A percentile compares a stretch with the other conserved stretches of the same genome.
Conservation (phyloP, 768 basidiomycete species). For the Tephrocybe sp. region DNA sequence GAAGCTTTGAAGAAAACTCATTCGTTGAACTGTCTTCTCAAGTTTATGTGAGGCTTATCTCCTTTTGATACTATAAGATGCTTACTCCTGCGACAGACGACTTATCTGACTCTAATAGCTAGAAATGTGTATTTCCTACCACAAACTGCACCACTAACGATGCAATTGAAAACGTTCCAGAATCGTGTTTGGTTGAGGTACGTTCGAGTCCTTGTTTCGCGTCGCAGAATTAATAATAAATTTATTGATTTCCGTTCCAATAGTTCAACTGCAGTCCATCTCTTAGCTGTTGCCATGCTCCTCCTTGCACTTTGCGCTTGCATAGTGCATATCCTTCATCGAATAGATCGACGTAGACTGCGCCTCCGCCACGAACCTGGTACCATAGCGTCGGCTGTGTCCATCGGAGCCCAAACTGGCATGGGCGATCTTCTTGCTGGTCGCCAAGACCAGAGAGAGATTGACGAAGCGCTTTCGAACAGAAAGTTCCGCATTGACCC, state of each 20-base stretch:
- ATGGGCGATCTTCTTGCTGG: conserved; percentile 43
- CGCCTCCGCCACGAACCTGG: conserved; percentile 46
- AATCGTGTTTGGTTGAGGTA: conserved; percentile 51
- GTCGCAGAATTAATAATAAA: neutral
- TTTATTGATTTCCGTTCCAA: neutral
- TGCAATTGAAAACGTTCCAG: conserved; percentile 41
- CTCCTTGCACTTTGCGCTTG: conserved; percentile 40
- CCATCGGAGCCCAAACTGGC: conserved; percentile 49
- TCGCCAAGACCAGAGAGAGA: conserved; percentile 36
- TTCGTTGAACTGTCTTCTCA: conserved; percentile 35
- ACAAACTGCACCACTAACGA: conserved; percentile 28
- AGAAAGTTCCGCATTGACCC: conserved; percentile 52
- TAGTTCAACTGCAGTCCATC: conserved; percentile 41
- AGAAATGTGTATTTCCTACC: conserved; percentile 49
- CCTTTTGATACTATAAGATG: neutral
- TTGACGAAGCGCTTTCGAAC: conserved; percentile 36
- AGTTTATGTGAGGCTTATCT: conserved; percentile 45
- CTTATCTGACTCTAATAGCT: conserved; percentile 45
- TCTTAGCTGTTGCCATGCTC: conserved; percentile 40
- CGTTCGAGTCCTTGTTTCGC: neutral
- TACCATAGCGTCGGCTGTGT: conserved; percentile 55
- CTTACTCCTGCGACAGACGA: conserved; percentile 23
- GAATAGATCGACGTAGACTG: conserved; percentile 39
- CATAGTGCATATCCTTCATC: conserved; percentile 46
- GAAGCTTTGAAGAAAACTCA: conserved; percentile 31